phyloP scores from a whole-genome alignment of 2,329 filamentous ascomycete genomes.

The Apiospora kogelbergensis region DNA sequence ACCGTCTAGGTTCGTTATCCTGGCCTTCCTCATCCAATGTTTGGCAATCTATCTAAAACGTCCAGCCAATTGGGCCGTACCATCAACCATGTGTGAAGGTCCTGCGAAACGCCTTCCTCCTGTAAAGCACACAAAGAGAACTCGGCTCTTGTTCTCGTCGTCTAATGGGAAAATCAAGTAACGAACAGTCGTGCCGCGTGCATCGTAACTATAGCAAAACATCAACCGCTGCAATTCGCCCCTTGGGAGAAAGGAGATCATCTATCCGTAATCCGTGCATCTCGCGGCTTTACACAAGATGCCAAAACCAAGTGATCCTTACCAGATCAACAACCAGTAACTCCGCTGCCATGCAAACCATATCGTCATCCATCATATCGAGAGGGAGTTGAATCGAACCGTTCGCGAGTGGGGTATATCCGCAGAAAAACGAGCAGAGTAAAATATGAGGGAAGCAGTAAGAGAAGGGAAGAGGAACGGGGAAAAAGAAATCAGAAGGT shows the following conservation, averaged over 20 bases:
- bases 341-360: slow-evolving; percentile 5
- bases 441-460: background rate
- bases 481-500: background rate
- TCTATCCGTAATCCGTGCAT: background rate
- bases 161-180: background rate
- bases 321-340: background rate
- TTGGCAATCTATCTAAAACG: background rate
- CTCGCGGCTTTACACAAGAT: background rate
- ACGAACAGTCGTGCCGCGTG: background rate
- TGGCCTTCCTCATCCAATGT: background rate
- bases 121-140: background rate
- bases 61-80: background rate
- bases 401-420: slow-evolving; percentile 3
- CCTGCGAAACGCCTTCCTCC: background rate
- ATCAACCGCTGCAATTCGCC: background rate
- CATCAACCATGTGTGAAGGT: background rate
- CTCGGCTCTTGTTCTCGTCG: background rate
- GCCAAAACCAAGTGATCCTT: background rate
- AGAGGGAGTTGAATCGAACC: background rate
- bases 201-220: slow-evolving; percentile 3
- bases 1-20: background rate
- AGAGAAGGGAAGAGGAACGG: background rate
- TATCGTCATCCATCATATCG: background rate
- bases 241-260: background rate
- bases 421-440: background rate